Percentiles rank a stretch among this genome's conserved stretches.
Evolutionary conservation across 192 early-diverging fungal genomes (phyloP).

Genomic region (Mortierella hygrophila): DNA sequence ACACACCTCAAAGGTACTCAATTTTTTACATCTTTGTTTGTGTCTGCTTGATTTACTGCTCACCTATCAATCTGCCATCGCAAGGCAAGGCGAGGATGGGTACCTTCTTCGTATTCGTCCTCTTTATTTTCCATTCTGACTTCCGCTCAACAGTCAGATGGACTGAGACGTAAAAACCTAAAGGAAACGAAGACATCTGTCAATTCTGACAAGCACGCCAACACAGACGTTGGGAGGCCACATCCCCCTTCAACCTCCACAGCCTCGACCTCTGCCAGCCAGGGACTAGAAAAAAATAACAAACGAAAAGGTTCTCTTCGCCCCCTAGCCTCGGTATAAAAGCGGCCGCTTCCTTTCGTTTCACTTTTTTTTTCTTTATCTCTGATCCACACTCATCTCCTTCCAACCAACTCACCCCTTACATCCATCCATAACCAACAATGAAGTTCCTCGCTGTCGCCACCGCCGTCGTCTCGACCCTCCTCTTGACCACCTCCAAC

Average conservation of each 20-base stretch:
- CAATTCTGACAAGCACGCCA: not conserved
- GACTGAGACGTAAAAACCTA: not conserved
- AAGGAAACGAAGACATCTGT: not conserved
- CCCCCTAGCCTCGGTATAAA: not conserved
- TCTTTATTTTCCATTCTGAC: not conserved
- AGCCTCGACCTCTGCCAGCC: not conserved
- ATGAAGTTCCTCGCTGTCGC: slow-evolving; percentile 46
- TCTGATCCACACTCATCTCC: not conserved
- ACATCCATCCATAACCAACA: not conserved
- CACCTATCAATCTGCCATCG: not conserved
- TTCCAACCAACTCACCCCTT: not conserved
- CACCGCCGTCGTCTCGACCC: slow-evolving; percentile 28
- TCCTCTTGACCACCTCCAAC: slow-evolving; percentile 31
- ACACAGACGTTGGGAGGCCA: not conserved
- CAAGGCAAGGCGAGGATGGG: not conserved
- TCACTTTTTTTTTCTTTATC: not conserved
- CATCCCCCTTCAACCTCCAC: not conserved
- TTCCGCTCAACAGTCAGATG: not conserved
- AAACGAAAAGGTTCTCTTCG: not conserved
- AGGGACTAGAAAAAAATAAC: not conserved
- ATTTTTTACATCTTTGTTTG: not conserved
- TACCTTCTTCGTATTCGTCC: not conserved
- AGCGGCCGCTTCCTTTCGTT: not conserved
- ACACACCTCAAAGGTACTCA: not conserved
- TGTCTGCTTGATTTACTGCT: not conserved